These are phyloP conservation scores for Trichosporon coremiiforme DNA, from an alignment of 1,284 basidiomycete species.

Conservation along the genomic window DNA sequence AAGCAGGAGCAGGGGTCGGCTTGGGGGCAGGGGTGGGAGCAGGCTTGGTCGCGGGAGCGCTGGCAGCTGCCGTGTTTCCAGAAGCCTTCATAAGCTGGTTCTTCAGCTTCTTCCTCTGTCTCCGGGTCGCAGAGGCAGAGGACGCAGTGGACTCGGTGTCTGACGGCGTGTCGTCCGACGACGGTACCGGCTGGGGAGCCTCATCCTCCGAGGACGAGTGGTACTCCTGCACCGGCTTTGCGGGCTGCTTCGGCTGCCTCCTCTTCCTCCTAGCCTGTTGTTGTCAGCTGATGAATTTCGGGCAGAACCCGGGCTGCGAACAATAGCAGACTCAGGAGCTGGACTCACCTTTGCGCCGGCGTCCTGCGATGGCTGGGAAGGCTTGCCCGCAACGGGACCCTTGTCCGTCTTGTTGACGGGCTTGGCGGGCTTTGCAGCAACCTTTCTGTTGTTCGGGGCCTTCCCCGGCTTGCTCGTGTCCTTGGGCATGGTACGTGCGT, in stretches of 20 bases:
- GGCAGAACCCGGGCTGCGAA: background rate
- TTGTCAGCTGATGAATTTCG: background rate
- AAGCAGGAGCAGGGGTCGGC: background rate
- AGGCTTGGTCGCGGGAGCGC: background rate
- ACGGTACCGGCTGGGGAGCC: background rate
- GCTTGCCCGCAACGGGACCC: background rate
- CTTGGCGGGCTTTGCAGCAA: background rate
- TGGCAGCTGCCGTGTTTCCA: background rate
- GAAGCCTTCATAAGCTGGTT: background rate
- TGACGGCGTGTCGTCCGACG: conserved; percentile 1
- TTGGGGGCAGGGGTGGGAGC: background rate
- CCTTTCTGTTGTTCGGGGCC: background rate
- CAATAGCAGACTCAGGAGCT: background rate
- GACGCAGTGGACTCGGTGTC: conserved; percentile 9
- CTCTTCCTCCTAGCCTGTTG: conserved; percentile 5
- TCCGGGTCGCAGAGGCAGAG: background rate
- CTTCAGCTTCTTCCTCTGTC: background rate
- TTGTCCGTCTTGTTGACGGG: background rate
- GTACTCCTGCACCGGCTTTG: conserved; percentile 15
- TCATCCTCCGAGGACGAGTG: conserved; percentile 27
- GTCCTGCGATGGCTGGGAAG: background rate
- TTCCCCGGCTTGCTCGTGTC: conserved; percentile 1
- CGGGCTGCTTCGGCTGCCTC: conserved; percentile 8
- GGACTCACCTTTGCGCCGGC: background rate
- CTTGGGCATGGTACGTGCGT: background rate